Base-by-base conservation (phyloP, 108 stramenopile species). In the Skeletonema potamos region DNA sequence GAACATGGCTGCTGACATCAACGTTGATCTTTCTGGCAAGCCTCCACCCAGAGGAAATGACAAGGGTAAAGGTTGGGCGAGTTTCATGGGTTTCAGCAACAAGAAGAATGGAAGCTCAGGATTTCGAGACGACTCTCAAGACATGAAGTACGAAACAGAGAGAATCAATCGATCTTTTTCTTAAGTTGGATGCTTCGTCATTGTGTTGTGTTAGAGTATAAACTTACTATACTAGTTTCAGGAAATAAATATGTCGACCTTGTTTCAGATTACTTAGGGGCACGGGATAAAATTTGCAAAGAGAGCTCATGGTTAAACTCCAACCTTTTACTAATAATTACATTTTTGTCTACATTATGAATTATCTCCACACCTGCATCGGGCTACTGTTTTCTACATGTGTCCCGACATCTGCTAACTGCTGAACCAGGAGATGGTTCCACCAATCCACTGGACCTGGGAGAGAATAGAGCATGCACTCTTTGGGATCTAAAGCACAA, bases 381-480 rank as follows among this genome's bases (percentile, higher is more conserved):
- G 65, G 44, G 58, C 44, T 74, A 5, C 62, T 55, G 6, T 48
- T 66, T 26, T 76, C 75, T 44, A 27, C 12, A 27, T 71, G 70
- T 1, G 28, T 26, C 4, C 48, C 81, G 36, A 82, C 55, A 65
- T 83, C 82, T 30, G 55, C 69, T 30, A 85, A 68, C 29, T 85
- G 58, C 27, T 22, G 70, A 9, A 83, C 66, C n/a, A 86, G 56
- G 8, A 86, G 54, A 66, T 86, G 82, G 58, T 83, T 86, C 85
- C 85, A 86, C 80, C 80, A 86, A 37, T 86, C 85, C 27, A 75
- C 67, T 17, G 85, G 85, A n/a, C 85, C 85, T 13, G 85, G 85
- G 10, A 74, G 30, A 36, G 63, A 64, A 43, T 84, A 86, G 17
- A 82, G 79, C 81, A 86, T 60, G 56, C 85, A 84, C 36, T 77